Conservation (phyloP, 495 filamentous ascomycete genomes). For the Astrothelium macrocarpum region DNA sequence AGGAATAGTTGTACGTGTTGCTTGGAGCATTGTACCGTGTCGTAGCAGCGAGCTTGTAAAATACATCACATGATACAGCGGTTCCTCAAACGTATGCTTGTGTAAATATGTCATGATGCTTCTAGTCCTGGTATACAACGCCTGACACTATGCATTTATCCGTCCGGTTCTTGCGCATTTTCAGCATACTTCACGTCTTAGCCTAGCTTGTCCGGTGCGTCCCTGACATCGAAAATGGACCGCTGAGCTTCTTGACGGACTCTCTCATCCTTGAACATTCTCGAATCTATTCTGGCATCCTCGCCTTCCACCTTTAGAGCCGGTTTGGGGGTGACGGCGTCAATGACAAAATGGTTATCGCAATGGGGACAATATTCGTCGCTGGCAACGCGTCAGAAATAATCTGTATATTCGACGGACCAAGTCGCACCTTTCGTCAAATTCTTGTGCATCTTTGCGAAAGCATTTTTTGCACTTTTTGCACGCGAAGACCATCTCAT, state of each 20-base stretch:
- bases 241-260: constrained; percentile 36
- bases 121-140: not conserved
- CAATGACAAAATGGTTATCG: constrained; percentile 94
- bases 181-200: constrained; percentile 30
- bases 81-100: not conserved
- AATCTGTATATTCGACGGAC: not conserved
- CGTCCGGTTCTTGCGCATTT: not conserved
- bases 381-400: constrained; percentile 31
- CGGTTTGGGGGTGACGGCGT: constrained; percentile 72
- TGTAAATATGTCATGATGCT: not conserved
- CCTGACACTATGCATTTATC: not conserved
- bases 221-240: constrained; percentile 59
- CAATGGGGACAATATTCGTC: constrained; percentile 99
- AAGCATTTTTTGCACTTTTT: constrained; percentile 99
- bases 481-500: constrained; percentile 90
- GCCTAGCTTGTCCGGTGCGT: constrained; percentile 64
- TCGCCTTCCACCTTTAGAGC: constrained; percentile 78
- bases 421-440: constrained; percentile 73
- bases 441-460: constrained; percentile 81
- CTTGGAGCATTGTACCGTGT: not conserved
- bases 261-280: constrained; percentile 91
- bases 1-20: not conserved
- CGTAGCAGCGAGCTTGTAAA: not conserved
- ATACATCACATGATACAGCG: not conserved
- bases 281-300: constrained; percentile 69